phyloP scores from a whole-genome alignment of 192 early-diverging fungal species.

The Helicostylum pulchrum region DNA sequence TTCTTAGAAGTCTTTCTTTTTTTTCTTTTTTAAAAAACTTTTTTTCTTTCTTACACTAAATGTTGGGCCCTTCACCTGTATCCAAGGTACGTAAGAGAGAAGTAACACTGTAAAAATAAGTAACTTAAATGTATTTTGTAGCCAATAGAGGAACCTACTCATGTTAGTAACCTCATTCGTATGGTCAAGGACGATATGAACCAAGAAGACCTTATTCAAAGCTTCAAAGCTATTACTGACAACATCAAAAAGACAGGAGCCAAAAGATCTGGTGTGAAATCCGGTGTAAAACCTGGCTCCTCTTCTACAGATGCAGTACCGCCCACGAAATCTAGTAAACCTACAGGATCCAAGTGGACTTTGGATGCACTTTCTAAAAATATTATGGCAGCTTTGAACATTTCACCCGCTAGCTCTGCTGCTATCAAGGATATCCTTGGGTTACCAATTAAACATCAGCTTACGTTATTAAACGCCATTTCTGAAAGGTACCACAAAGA shows the following conservation, averaged over 20 bases:
- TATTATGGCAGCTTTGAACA: neutral
- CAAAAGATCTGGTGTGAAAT: too few relatives aligned
- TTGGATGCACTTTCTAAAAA: conserved; percentile 5
- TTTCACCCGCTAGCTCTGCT: conserved; percentile 9
- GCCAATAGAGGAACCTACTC: too few relatives aligned
- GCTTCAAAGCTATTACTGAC: conserved; percentile 6
- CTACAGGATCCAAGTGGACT: conserved; percentile 10
- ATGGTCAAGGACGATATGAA: neutral
- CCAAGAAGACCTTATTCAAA: neutral
- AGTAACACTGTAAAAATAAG: too few relatives aligned
- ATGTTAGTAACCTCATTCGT: neutral
- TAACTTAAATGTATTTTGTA: too few relatives aligned
- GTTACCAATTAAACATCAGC: conserved; percentile 13
- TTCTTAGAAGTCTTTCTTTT: neutral
- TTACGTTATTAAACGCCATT: neutral
- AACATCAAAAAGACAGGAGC: neutral
- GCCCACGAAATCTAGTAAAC: neutral
- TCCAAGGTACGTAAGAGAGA: too few relatives aligned
- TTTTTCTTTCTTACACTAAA: neutral
- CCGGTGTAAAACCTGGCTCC: too few relatives aligned
- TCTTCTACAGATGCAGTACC: too few relatives aligned
- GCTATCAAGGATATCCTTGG: conserved; percentile 6
- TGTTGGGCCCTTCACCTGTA: neutral
- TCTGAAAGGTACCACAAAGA: conserved; percentile 18
- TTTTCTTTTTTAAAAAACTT: conserved; percentile 5